These are phyloP conservation scores for Debaryomyces subglobosus DNA, from an alignment of 1,139 yeast species.

Conservation along the genomic window DNA sequence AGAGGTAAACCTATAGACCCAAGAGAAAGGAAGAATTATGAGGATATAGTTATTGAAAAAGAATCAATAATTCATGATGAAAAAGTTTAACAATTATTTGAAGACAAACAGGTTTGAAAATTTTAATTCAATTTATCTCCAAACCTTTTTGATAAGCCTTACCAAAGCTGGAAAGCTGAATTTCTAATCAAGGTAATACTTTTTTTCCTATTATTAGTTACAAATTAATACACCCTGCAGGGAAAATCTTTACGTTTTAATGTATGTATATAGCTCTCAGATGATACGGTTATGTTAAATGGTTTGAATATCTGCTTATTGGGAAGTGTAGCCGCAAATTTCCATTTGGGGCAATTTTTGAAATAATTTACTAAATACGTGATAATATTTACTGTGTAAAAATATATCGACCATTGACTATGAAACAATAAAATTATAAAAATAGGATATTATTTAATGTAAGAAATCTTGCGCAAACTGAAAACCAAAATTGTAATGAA, in stretches of 20 bases:
- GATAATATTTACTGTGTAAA: too few relatives aligned
- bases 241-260: too few relatives aligned
- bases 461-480: too few relatives aligned
- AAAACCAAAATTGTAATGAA: too few relatives aligned
- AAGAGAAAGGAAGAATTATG: neutral
- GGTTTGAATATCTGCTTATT: too few relatives aligned
- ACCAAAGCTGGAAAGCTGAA: neutral
- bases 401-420: too few relatives aligned
- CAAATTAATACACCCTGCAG: too few relatives aligned
- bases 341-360: neutral
- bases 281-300: too few relatives aligned
- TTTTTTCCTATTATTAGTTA: too few relatives aligned
- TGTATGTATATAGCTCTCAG: too few relatives aligned
- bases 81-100: neutral
- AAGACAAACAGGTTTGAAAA: neutral
- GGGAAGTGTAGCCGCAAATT: neutral
- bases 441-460: too few relatives aligned
- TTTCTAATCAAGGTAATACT: neutral
- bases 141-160: neutral
- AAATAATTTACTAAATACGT: neutral
- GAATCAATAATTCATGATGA: neutral
- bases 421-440: too few relatives aligned
- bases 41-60: neutral
- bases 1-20: slow-evolving; percentile 9
- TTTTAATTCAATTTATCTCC: neutral